A percentile compares a stretch with the other conserved stretches of the same genome.
Evolutionary conservation across 495 filamentous ascomycete genomes (phyloP).

Genomic region (Geoglossum glabrum): DNA sequence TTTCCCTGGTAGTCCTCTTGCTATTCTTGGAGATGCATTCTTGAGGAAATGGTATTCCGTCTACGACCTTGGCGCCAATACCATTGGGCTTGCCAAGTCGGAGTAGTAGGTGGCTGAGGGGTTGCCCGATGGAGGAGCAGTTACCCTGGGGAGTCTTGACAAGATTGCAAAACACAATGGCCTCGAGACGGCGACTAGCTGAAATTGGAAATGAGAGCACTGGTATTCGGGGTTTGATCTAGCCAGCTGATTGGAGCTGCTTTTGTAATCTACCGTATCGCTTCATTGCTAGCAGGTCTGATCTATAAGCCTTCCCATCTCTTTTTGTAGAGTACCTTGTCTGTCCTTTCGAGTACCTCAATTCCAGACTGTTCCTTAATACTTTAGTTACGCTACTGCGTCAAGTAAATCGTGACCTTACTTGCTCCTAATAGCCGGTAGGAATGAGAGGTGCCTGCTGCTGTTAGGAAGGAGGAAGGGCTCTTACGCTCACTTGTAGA

Average conservation of each 20-base stretch:
- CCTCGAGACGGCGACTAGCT: no score
- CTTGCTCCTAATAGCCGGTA: no score
- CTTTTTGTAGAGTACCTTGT: background rate
- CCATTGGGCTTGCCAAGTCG: slow-evolving; percentile 72
- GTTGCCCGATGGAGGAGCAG: background rate
- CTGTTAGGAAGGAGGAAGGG: no score
- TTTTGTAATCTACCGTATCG: background rate
- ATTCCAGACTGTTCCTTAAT: no score
- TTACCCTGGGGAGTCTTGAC: background rate
- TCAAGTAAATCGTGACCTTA: no score
- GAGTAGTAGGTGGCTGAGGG: slow-evolving; percentile 30
- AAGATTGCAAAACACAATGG: no score
- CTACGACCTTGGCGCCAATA: slow-evolving; percentile 72
- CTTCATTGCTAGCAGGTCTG: background rate
- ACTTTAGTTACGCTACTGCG: no score
- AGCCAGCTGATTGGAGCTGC: background rate
- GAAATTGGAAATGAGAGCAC: no score
- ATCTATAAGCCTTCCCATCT: background rate
- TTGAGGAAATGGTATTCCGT: slow-evolving; percentile 93
- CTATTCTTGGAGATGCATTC: slow-evolving; percentile 95
- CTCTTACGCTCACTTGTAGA: no score
- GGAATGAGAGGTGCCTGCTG: no score
- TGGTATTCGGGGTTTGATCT: background rate
- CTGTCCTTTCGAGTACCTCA: no score
- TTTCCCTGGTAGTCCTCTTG: slow-evolving; percentile 82